A percentile compares a stretch with the other conserved stretches of the same genome.
These are phyloP conservation scores for Cladophialophora carrionii DNA, from an alignment of 2,329 filamentous ascomycete species.

Conservation along the genomic window DNA sequence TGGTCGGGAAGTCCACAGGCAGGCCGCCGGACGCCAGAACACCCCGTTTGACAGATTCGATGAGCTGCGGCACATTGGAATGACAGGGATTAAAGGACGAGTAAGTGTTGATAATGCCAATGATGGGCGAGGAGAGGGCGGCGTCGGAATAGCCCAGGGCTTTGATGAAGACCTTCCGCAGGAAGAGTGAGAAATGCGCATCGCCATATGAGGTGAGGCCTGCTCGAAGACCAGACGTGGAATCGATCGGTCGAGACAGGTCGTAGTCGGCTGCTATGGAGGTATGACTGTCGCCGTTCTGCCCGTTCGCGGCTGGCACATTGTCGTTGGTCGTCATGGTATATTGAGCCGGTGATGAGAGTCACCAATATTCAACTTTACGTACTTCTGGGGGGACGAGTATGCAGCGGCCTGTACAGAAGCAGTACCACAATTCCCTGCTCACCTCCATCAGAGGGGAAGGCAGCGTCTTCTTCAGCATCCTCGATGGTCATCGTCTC, in stretches of 20 bases:
- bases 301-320: background rate
- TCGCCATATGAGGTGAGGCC: slow-evolving; percentile 72
- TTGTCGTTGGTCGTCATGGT: slow-evolving; percentile 18
- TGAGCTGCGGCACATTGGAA: slow-evolving; percentile 70
- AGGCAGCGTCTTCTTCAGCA: background rate
- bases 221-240: slow-evolving; percentile 61
- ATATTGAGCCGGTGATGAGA: background rate
- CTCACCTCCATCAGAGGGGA: background rate
- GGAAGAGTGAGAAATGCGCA: slow-evolving; percentile 73
- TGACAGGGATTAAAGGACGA: slow-evolving; percentile 76
- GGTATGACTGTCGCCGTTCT: slow-evolving; percentile 3
- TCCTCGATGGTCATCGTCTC: slow-evolving; percentile 1
- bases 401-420: background rate
- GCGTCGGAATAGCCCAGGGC: slow-evolving; percentile 74
- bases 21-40: slow-evolving; percentile 69
- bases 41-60: slow-evolving; percentile 71
- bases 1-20: slow-evolving; percentile 73
- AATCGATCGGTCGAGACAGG: slow-evolving; percentile 57
- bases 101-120: slow-evolving; percentile 75
- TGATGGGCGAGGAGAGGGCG: slow-evolving; percentile 68
- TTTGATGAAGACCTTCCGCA: slow-evolving; percentile 78
- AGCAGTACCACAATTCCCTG: background rate
- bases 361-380: background rate
- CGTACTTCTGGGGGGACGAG: background rate
- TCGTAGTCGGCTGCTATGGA: slow-evolving; percentile 57